Evolutionary conservation across 2,329 filamentous ascomycete genomes (phyloP), one percentile per base, ranked within the genome.

Genomic region (Fusarium sp.): DNA sequence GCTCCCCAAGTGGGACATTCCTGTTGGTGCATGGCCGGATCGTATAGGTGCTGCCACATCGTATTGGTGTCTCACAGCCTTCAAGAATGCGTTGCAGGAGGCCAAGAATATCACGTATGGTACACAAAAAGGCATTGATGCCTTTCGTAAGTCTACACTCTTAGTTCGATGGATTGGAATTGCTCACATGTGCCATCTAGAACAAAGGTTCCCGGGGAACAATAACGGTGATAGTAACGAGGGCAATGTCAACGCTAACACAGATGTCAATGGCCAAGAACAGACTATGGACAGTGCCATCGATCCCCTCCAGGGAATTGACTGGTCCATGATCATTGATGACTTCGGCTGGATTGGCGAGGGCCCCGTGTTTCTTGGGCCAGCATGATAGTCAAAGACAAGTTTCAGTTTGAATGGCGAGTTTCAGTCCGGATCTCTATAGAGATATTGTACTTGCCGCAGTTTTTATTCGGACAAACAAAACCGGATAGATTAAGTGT

Each of bases 251-350:
- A 69, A 57, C 26, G 26, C 51, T 12, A 53, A 59, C 28, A 38
- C 69, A 48, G 63, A 76, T 18, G 35, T 53, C n/a, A 48, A 44
- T n/a, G 32, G 35, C n/a, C 72, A 74, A 44, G 57, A 67, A 20
- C 75, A 80, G 39, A 63, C 63, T n/a, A 64, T 69, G 66, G 75
- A 64, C 39, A 70, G 57, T 59, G 69, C 59, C 17, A 71, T 79
- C 9, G 84, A 85, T 56, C 78, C 79, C 7, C 80, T 86, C 36
- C 83, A 85, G 57, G 83, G 85, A 50, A 82, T 87, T 45, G 86
- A 88, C 76, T 87, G 86, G 86, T 82, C 84, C 67, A 83, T 85
- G 63, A 83, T 87, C 38, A 84, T 87, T 81, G 84, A 86, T 63
- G 86, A 87, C 51, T 87, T 87, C 75, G 85, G 85, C 66, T 87